These are phyloP conservation scores for Arxiozyma slooffiae DNA, from an alignment of 1,139 yeast genomes.

Conservation along the genomic window DNA sequence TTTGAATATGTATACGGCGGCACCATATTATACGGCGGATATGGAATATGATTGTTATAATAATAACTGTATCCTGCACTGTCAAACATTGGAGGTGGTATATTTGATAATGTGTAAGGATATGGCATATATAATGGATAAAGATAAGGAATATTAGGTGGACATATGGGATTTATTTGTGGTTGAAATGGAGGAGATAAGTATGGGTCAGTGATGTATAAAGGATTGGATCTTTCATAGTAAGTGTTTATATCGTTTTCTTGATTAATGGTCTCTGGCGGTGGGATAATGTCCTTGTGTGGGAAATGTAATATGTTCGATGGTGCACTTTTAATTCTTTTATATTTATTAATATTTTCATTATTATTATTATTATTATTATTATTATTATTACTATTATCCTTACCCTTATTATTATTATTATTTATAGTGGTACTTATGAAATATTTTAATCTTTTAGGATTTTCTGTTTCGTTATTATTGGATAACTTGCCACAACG, in stretches of 20 bases:
- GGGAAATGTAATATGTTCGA: constrained; percentile 12
- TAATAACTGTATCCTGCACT: background rate
- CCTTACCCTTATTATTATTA: background rate
- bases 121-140: background rate
- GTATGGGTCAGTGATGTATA: background rate
- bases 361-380: background rate
- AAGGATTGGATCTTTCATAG: background rate
- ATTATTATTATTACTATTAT: background rate
- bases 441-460: background rate
- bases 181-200: background rate
- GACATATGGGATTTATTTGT: background rate
- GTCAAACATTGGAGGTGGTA: background rate
- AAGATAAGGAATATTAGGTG: background rate
- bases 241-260: too few relatives aligned
- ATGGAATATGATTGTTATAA: background rate
- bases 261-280: background rate
- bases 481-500: background rate
- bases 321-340: constrained; percentile 13
- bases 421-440: background rate
- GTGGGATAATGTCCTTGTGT: background rate
- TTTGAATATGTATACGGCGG: background rate
- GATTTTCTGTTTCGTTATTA: background rate
- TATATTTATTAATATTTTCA: background rate
- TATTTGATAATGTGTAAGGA: background rate
- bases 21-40: background rate